phyloP scores from a whole-genome alignment of 2,329 filamentous ascomycete genomes.

The Trichoderma sp. region DNA sequence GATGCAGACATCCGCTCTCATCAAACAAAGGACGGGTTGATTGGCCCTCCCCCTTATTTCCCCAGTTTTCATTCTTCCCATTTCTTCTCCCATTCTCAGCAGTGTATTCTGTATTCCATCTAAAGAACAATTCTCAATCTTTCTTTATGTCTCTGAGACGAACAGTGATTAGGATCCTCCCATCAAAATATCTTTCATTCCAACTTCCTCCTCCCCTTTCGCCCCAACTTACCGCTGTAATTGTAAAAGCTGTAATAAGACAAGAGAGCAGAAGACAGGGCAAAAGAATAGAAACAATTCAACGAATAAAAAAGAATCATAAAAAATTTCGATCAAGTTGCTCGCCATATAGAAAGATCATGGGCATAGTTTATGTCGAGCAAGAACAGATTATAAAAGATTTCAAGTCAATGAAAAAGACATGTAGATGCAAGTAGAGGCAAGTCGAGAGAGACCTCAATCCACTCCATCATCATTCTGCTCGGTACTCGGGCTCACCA shows the following conservation, averaged over 20 bases:
- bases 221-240: not conserved
- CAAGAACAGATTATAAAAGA: not conserved
- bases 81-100: not conserved
- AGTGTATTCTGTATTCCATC: not conserved
- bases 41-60: not conserved
- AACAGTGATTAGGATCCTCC: not conserved
- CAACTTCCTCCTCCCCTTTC: not conserved
- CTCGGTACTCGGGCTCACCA: slow-evolving; percentile 28
- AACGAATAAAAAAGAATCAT: not conserved
- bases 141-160: not conserved
- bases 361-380: not conserved
- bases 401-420: not conserved
- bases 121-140: not conserved
- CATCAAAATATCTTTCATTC: not conserved
- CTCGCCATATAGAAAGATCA: not conserved
- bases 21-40: not conserved
- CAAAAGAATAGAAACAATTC: not conserved
- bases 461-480: slow-evolving; percentile 40
- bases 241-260: slow-evolving; percentile 1
- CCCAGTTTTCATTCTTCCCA: not conserved
- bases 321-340: slow-evolving; percentile 4
- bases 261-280: not conserved
- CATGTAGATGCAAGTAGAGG: no score
- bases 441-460: slow-evolving; percentile 27
- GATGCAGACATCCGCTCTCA: not conserved